A percentile compares a stretch with the other conserved stretches of the same genome.
phyloP scores from a whole-genome alignment of 306 rosid species.

The Castanea sativa region DNA sequence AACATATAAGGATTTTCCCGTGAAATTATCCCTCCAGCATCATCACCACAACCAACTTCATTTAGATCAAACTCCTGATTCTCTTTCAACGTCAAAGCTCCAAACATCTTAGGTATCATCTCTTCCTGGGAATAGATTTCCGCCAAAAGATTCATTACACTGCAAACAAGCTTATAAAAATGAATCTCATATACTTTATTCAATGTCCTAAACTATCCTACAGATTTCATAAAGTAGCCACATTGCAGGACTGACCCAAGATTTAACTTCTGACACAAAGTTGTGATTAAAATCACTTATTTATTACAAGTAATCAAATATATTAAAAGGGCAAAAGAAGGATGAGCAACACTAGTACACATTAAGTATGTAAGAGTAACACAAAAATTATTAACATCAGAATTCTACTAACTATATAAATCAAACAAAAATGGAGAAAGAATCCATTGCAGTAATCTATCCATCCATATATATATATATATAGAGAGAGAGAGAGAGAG shows the following conservation, averaged over 20 bases:
- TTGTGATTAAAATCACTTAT: not conserved
- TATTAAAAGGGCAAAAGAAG: too few relatives aligned
- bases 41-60: constrained; percentile 47
- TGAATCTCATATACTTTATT: not conserved
- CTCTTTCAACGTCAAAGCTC: constrained; percentile 47
- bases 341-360: too few relatives aligned
- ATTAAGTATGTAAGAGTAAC: too few relatives aligned
- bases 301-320: not conserved
- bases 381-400: too few relatives aligned
- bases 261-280: not conserved
- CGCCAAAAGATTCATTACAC: constrained; percentile 97
- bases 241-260: not conserved
- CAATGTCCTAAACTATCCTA: not conserved
- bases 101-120: constrained; percentile 79
- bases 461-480: too few relatives aligned
- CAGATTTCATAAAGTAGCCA: not conserved
- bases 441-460: too few relatives aligned
- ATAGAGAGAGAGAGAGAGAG: too few relatives aligned
- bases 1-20: constrained; percentile 76
- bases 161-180: constrained; percentile 44
- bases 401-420: too few relatives aligned
- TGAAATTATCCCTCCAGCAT: constrained; percentile 28
- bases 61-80: constrained; percentile 44
- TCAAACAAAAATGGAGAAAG: too few relatives aligned
- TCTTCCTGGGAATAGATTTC: constrained; percentile 96